Evolutionary conservation across 768 basidiomycete genomes (phyloP), one percentile per base, ranked within the genome.

Genomic region (Lentinula detonsa): DNA sequence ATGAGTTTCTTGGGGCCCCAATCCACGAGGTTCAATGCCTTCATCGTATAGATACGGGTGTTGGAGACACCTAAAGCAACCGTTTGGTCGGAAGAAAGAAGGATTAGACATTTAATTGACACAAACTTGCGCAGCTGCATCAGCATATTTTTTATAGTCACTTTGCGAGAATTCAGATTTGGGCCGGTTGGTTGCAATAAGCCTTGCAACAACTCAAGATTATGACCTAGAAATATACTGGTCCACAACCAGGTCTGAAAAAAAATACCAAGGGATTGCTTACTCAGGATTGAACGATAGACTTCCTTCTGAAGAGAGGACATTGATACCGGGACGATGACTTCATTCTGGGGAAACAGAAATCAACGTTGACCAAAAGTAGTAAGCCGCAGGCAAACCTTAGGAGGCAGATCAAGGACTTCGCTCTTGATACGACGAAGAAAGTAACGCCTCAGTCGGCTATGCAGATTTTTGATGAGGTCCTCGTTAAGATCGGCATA

Each of bases 361-460:
- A n/a, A 61, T 21, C 15, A 33, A 60, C 18, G 37, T 58, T 66
- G 43, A 34, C 15, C 9, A 6, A 31, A 42, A 18, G 31, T 40
- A 48, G 31, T 21, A 34, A 34, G 48, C 21, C 10, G 28, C 31
- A 23, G 35, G 61, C 64, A 35, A 66, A 93, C 94, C 83, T 96
- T 97, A 0, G 93, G 88, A 45, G 92, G 95, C n/a, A 96, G 82
- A 63, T 91, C 84, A 15, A 98, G 78, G 1, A 97, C 95, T 70
- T 97, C 93, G 61, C 88, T 88, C 76, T 99, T 99, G 66, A 93
- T 85, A 16, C 97, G 87, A 15, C 97, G 88, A 37, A 99, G 75
- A 75, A 98, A 97, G 68, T 98, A 97, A 0, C 94, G 95, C 64
- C 88, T 80, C 48, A 98, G 75, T 65, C 84, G 81, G 28, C 74